phyloP scores from a whole-genome alignment of 2,329 filamentous ascomycete species.

The Plenodomus lindquistii region DNA sequence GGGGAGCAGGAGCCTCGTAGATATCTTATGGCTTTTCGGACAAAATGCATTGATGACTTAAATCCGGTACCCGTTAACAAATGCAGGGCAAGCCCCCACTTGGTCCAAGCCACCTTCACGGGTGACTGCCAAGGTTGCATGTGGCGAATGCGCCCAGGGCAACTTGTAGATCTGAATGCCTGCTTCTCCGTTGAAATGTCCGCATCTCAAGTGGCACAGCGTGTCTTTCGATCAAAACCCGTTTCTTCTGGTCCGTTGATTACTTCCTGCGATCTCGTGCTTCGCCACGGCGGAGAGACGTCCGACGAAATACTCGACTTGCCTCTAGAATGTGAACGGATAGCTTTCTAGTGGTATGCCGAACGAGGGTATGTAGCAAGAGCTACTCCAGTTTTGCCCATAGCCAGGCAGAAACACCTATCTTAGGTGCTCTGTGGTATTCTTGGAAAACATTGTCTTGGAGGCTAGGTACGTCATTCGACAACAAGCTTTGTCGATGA shows the following conservation, averaged over 20 bases:
- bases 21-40: not conserved
- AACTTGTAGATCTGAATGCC: not conserved
- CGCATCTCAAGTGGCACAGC: not conserved
- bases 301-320: not conserved
- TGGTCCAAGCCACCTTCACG: not conserved
- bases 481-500: not conserved
- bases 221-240: too few relatives aligned
- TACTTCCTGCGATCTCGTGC: not conserved
- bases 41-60: not conserved
- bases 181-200: not conserved
- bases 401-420: not conserved
- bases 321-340: not conserved
- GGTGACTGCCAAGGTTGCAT: not conserved
- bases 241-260: too few relatives aligned
- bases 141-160: not conserved
- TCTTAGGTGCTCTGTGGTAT: not conserved
- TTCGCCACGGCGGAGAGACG: not conserved
- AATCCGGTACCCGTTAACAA: not conserved
- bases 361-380: not conserved
- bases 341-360: not conserved
- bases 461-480: not conserved
- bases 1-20: not conserved
- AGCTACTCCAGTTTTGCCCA: not conserved
- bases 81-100: not conserved
- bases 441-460: not conserved